Evolutionary conservation across 2,329 filamentous ascomycete genomes (phyloP), one percentile per base, ranked within the genome.

Genomic region (Trichoderma hamatum): DNA sequence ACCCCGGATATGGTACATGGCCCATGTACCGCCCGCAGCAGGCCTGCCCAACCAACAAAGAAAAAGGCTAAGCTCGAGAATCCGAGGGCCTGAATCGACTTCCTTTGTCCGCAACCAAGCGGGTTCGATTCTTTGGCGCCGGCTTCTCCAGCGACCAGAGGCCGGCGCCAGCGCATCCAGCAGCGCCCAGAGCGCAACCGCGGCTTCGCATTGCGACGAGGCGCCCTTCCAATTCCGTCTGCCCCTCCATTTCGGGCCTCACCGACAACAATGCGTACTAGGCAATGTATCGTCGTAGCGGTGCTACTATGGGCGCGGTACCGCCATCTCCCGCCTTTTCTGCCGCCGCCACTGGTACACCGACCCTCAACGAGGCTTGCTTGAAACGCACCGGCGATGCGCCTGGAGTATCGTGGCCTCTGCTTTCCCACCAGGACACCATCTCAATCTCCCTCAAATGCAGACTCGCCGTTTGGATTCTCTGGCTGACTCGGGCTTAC

Each of bases 1-100:
- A 56, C 52, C 62, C 62, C 52, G 62, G 62, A 65, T 65, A 65
- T 43, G 51, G 36, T 43, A 49, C 62, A 65, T 64, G 61, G 61
- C 32, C 49, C 61, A 64, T 5, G 61, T 64, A 55, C 49, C 39
- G 26, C 39, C 59, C 52, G 16, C 52, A 24, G 52, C 63, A 59
- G 16, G 43, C 64, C 64, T 39, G 64, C 64, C 55, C 64, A 67
- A 67, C 55, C 64, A 51, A 59, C 39, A 21, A 30, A 16, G 16
- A 32, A 16, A 54, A 63, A 39, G 36, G 10, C 19, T 21, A 49
- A 49, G 24, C 9, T 4, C 21, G 11, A 24, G 46, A 14, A 14
- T 49, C 39, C 39, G 11, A 49, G 21, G 28, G 43, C 39, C 59
- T 28, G 39, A 49, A 28, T 49, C 19, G 28, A 34, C 9, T 32